Evolutionary conservation across 2,329 filamentous ascomycete genomes (phyloP).

Genomic region (Aspergillus oerlinghausenensis): DNA sequence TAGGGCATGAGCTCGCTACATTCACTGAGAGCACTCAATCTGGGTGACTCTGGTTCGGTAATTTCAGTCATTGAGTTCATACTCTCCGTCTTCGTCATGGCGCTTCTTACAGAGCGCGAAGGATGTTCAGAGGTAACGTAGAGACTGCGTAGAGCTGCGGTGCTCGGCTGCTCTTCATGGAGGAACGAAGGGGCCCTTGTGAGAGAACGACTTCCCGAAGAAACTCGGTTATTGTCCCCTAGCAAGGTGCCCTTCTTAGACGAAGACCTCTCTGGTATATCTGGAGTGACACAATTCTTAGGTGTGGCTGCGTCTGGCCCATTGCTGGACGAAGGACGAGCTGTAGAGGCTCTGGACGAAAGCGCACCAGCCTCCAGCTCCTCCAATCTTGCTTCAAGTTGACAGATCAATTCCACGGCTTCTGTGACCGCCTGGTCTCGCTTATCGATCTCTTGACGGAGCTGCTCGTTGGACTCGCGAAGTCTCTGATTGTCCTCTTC

Average conservation of each 20-base stretch:
- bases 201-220: constrained; percentile 24
- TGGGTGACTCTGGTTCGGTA: constrained; percentile 34
- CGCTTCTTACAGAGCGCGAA: constrained; percentile 23
- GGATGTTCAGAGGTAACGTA: constrained; percentile 29
- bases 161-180: constrained; percentile 31
- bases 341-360: constrained; percentile 21
- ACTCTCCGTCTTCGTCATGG: constrained; percentile 33
- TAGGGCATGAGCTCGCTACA: constrained; percentile 39
- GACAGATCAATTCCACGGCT: constrained; percentile 41
- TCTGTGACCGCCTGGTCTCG: constrained; percentile 40
- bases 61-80: constrained; percentile 32
- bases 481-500: constrained; percentile 34
- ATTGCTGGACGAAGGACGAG: constrained; percentile 22
- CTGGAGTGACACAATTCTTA: constrained; percentile 21
- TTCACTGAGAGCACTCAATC: constrained; percentile 42
- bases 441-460: constrained; percentile 35
- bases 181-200: constrained; percentile 39
- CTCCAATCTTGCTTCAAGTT: constrained; percentile 38
- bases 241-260: constrained; percentile 27
- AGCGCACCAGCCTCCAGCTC: constrained; percentile 22
- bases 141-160: constrained; percentile 37
- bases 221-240: constrained; percentile 13
- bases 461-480: constrained; percentile 34
- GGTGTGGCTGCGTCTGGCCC: constrained; percentile 25
- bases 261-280: constrained; percentile 38